Base-by-base conservation (phyloP, 768 basidiomycete genomes). In the Trametes cingulata region DNA sequence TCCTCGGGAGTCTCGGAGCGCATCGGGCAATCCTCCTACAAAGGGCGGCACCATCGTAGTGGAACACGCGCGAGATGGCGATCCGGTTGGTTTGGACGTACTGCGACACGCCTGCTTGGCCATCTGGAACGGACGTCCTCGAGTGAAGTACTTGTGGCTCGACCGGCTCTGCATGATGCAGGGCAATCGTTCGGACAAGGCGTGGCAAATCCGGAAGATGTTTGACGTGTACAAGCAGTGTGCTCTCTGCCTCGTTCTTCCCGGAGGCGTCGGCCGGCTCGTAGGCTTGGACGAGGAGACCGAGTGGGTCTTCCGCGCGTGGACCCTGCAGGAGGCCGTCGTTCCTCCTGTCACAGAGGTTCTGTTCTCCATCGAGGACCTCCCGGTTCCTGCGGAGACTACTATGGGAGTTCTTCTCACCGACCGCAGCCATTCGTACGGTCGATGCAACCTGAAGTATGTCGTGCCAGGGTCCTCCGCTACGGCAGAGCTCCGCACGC, bases 161-260 rank as follows among this genome's bases (percentile, higher is more conserved):
- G 52, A 53, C 39, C 22, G 52, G 6, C 52, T 53, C 14, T 53
- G 52, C 39, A 53, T 53, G 17, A 41, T 53, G 24, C 52, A 53
- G 41, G 42, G 39, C 7, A 12, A 39, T 41, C 39, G 10, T n/a
- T 37, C 40, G 20, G 52, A 53, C 41, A 53, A 53, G 25, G 52
- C 52, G 6, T 53, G 52, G 52, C 52, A 53, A 22, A 53, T 53
- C 20, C 24, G 14, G 14, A 35, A 15, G 35, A 53, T 53, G 52
- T 53, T 37, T 27, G 25, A 53, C 20, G 42, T 53, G 13, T 53
- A 53, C 39, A 40, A 53, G 20, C 7, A 5, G n/a, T 53, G 29
- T 20, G 17, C 6, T 12, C n/a, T 29, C 7, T 53, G 36, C 52
- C 17, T 53, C 5, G 25, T 53, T 5, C 24, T 53, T 10, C 52